Conservation (phyloP, 768 basidiomycete genomes). For the Albatrellus ellisii region DNA sequence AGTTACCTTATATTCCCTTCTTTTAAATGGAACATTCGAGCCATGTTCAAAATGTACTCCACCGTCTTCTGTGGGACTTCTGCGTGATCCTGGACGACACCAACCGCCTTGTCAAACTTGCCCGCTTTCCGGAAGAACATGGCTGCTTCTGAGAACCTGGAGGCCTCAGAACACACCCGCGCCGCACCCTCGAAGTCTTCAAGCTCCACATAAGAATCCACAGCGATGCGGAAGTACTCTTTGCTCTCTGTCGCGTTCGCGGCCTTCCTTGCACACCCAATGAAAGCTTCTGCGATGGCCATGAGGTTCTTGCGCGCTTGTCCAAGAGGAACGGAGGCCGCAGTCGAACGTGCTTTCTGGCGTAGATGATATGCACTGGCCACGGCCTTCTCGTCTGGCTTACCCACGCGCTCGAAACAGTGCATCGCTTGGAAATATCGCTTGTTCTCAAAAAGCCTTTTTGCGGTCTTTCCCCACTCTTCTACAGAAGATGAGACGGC, state of each 20-base stretch:
- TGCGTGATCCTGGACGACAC: slow-evolving; percentile 25
- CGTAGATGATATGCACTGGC: slow-evolving; percentile 42
- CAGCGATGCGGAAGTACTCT: slow-evolving; percentile 30
- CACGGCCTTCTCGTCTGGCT: slow-evolving; percentile 29
- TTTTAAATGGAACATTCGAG: slow-evolving; percentile 33
- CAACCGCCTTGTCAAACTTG: slow-evolving; percentile 36
- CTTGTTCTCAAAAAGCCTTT: slow-evolving; percentile 27
- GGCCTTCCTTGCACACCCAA: slow-evolving; percentile 24
- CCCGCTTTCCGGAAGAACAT: slow-evolving; percentile 32
- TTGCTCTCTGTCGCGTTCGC: slow-evolving; percentile 13
- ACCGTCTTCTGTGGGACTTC: slow-evolving; percentile 21
- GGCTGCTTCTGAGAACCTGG: slow-evolving; percentile 29
- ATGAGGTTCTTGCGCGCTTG: neutral
- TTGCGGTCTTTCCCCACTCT: slow-evolving; percentile 33
- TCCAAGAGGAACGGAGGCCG: slow-evolving; percentile 7
- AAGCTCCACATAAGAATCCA: slow-evolving; percentile 31
- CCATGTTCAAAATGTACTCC: slow-evolving; percentile 26
- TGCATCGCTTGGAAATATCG: slow-evolving; percentile 41
- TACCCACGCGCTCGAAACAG: slow-evolving; percentile 36
- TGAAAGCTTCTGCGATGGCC: slow-evolving; percentile 38
- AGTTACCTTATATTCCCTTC: slow-evolving; percentile 24
- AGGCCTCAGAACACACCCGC: slow-evolving; percentile 24
- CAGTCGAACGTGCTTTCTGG: slow-evolving; percentile 30
- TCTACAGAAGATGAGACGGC: slow-evolving; percentile 37
- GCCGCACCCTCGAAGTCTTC: slow-evolving; percentile 30